Evolutionary conservation across 768 basidiomycete genomes (phyloP).

Genomic region (Filobasidium floriforme): DNA sequence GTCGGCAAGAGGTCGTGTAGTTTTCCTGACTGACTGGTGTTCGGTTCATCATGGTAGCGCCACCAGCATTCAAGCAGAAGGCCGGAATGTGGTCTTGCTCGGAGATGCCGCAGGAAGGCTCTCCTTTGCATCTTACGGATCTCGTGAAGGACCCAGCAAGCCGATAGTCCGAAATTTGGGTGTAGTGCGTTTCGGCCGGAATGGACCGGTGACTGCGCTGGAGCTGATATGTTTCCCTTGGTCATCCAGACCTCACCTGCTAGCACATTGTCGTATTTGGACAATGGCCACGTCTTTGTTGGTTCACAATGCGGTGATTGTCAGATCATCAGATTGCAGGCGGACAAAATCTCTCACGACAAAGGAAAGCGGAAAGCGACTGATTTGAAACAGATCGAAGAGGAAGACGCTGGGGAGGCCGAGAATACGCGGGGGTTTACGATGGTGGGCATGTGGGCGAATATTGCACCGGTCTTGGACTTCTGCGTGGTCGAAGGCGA

Average conservation of each 20-base stretch:
- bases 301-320: conserved; percentile 39
- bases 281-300: conserved; percentile 32
- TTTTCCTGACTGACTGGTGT: neutral
- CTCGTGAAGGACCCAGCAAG: neutral
- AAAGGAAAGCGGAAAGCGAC: conserved; percentile 33
- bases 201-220: neutral
- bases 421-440: conserved; percentile 17
- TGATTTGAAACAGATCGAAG: conserved; percentile 13
- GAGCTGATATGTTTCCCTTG: neutral
- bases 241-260: conserved; percentile 33
- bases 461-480: conserved; percentile 42
- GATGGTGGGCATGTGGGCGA: conserved; percentile 37
- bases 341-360: conserved; percentile 1
- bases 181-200: conserved; percentile 25
- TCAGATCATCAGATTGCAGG: conserved; percentile 24
- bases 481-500: conserved; percentile 37
- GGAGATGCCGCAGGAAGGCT: conserved; percentile 40
- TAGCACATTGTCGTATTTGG: conserved; percentile 35
- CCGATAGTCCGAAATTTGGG: conserved; percentile 28
- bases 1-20: neutral
- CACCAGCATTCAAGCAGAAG: neutral
- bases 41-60: neutral
- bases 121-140: conserved; percentile 28
- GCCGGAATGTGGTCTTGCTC: conserved; percentile 21
- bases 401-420: conserved; percentile 21